Conservation (phyloP, 2,329 filamentous ascomycete genomes). For the Dactylonectria macrodidyma region DNA sequence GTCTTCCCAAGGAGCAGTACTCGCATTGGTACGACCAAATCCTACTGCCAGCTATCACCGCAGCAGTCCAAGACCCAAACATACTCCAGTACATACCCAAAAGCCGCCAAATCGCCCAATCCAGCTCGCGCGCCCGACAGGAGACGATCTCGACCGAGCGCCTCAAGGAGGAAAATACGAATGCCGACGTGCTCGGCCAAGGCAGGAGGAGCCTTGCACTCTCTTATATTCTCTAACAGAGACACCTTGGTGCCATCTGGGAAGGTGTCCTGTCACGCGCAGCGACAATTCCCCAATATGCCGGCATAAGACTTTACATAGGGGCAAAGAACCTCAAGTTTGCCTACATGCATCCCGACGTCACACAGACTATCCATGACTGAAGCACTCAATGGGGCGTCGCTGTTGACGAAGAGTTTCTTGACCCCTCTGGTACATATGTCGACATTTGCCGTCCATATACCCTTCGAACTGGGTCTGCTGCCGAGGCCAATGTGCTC, state of each 20-base stretch:
- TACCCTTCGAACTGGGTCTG: background rate
- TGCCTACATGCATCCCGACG: background rate
- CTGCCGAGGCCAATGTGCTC: background rate
- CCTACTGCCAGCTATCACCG: conserved; percentile 8
- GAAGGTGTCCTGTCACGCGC: conserved; percentile 12
- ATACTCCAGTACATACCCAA: conserved; percentile 20
- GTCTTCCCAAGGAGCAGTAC: background rate
- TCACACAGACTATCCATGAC: background rate
- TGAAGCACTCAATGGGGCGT: background rate
- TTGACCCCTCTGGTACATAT: background rate
- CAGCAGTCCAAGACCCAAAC: conserved; percentile 10
- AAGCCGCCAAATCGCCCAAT: conserved; percentile 14
- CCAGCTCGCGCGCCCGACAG: conserved; percentile 3
- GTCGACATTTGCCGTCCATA: background rate
- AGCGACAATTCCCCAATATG: conserved; percentile 3
- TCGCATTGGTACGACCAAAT: conserved; percentile 5
- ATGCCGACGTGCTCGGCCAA: conserved; percentile 8
- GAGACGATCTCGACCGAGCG: conserved; percentile 11
- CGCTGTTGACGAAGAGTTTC: background rate
- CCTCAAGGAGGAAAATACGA: background rate
- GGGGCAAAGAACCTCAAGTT: conserved; percentile 8
- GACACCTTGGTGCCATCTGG: conserved; percentile 11
- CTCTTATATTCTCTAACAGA: conserved; percentile 17
- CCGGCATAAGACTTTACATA: conserved; percentile 11
- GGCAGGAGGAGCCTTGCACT: conserved; percentile 12